A percentile compares a stretch with the other conserved stretches of the same genome.
phyloP scores from a whole-genome alignment of 441 rosid species.

The Melastoma candidum region DNA sequence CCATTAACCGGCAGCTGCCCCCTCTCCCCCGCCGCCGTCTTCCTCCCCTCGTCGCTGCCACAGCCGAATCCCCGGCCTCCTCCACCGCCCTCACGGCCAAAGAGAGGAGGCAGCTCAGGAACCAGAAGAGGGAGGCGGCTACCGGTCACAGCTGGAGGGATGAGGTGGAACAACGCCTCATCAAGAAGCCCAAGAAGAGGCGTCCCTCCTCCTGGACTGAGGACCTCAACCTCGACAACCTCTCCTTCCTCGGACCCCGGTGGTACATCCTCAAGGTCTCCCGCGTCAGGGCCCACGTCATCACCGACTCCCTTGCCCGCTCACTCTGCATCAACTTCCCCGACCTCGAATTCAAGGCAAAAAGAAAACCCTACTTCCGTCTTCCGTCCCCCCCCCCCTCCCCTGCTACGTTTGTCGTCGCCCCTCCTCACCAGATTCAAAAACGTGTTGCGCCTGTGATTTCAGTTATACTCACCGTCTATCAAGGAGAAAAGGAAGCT shows the following conservation, averaged over 20 bases:
- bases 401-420: no score
- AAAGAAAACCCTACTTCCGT: neutral
- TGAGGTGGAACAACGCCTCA: constrained; percentile 64
- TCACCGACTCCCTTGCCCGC: constrained; percentile 51
- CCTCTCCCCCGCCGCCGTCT: no score
- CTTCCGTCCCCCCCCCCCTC: constrained; percentile 1
- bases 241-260: constrained; percentile 57
- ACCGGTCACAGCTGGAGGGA: constrained; percentile 64
- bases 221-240: constrained; percentile 58
- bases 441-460: neutral
- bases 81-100: constrained; percentile 33
- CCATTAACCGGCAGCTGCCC: no score
- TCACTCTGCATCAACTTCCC: constrained; percentile 43
- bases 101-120: constrained; percentile 74
- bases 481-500: constrained; percentile 53
- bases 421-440: neutral
- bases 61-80: no score
- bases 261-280: constrained; percentile 72
- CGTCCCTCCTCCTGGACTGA: constrained; percentile 36
- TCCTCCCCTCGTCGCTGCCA: no score
- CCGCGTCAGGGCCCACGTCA: constrained; percentile 44
- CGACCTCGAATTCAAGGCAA: constrained; percentile 52
- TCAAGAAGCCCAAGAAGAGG: constrained; percentile 62
- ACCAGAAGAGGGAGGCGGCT: constrained; percentile 57
- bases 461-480: constrained; percentile 72